A percentile compares a stretch with the other conserved stretches of the same genome.
phyloP scores from a whole-genome alignment of 2,329 filamentous ascomycete species.

The Pseudogymnoascus sp. region DNA sequence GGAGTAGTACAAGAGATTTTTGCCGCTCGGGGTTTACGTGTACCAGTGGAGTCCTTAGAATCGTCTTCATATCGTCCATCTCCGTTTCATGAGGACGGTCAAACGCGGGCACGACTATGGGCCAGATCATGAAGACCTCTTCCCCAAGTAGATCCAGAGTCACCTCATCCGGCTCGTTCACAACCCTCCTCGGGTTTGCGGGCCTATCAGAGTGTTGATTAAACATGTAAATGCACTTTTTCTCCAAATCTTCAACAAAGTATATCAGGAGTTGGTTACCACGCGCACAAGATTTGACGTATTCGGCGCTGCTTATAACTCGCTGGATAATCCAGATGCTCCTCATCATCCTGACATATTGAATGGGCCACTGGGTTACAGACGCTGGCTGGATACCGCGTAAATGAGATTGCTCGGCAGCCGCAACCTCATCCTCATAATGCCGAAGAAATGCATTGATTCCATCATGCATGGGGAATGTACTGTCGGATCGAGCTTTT shows the following conservation, averaged over 20 bases:
- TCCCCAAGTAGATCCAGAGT: neutral
- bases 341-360: conserved; percentile 10
- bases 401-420: neutral
- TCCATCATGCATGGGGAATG: conserved; percentile 10
- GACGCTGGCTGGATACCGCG: neutral
- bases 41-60: neutral
- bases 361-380: conserved; percentile 3
- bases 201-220: neutral
- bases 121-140: conserved; percentile 8
- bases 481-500: neutral
- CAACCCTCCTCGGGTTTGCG: neutral
- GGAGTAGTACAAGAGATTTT: conserved; percentile 8
- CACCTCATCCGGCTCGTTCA: conserved; percentile 6
- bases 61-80: conserved; percentile 8
- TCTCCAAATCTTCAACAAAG: conserved; percentile 3
- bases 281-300: neutral
- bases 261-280: conserved; percentile 8
- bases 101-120: neutral
- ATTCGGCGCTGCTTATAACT: conserved; percentile 1
- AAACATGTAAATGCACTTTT: conserved; percentile 7
- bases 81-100: neutral
- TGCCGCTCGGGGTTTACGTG: neutral
- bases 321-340: conserved; percentile 9
- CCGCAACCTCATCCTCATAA: neutral
- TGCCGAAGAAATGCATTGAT: conserved; percentile 9